Base-by-base conservation (phyloP, 805 yeast genomes). In the Candida sphagnicola region DNA sequence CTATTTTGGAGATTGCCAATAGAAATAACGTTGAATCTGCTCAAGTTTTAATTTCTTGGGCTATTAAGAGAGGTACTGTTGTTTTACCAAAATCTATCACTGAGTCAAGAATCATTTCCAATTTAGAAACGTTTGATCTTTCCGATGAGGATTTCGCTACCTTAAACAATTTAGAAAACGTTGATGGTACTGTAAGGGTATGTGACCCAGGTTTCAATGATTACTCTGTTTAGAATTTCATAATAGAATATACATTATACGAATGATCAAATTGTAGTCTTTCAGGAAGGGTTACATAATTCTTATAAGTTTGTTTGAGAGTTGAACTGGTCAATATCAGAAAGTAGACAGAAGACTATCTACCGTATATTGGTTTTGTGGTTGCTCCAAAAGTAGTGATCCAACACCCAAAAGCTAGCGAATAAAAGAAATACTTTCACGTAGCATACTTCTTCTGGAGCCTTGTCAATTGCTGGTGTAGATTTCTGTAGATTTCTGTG, bases 1-100 rank as follows among this genome's bases (percentile, higher is more conserved):
- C 47, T 8, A 49, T 66, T 15, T 41, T 43, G 8, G 39, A 45
- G 4, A 44, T 66, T 35, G 68, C 70, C 26, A 45, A 53, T 30
- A 63, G 57, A 47, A 50, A 65, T 44, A 45, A 45, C 11, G 63
- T 54, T 23, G 52, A 53, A 29, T 56, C 68, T 15, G 68, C 67
- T 12, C 60, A 57, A 34, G 58, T 65, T 12, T 56, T 66, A 43
- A 47, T 65, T 29, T 58, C 66, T 8, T 66, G 71, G 71, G 69
- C 69, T 12, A 46, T 65, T 16, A 61, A 59, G 52, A 59, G 70
- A 50, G 60, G 54, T 15, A 62, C 67, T 4, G 56, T 63, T 28
- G 70, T 64, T 8, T 59, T 65, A 40, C 71, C 71, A 25, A 65
- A 65, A 52, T 63, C 70, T 11, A 64, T 58, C 16, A 56, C 59